Conservation (phyloP, 2,329 filamentous ascomycete genomes). For the Colletotrichum sp. region DNA sequence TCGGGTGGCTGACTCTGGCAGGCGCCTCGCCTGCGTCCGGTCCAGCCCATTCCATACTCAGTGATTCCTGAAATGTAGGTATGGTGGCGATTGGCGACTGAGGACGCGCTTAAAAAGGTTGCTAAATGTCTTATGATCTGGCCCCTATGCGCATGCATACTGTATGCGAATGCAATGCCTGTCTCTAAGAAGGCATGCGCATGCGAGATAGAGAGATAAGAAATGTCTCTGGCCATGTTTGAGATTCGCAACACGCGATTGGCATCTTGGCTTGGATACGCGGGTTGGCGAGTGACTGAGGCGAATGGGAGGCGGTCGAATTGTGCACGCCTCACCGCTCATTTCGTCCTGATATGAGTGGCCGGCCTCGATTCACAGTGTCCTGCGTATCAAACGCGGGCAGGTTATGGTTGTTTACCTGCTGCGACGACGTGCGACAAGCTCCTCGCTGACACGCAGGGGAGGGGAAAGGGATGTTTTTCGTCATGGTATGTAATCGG, state of each 20-base stretch:
- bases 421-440: not conserved
- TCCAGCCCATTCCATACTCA: not conserved
- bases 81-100: not conserved
- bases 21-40: not conserved
- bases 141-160: not conserved
- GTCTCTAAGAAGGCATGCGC: conserved; percentile 10
- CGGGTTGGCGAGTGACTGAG: not conserved
- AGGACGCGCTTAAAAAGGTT: not conserved
- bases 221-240: not conserved
- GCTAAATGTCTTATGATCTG: not conserved
- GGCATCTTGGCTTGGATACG: not conserved
- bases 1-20: conserved; percentile 2
- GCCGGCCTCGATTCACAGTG: not conserved
- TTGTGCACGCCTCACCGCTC: conserved; percentile 9
- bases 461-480: not conserved
- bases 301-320: not conserved
- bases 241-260: conserved; percentile 2
- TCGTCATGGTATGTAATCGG: not conserved
- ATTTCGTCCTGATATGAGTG: not conserved
- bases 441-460: not conserved
- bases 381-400: not conserved
- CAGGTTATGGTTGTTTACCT: not conserved
- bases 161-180: not conserved
- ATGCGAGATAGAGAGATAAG: conserved; percentile 7
- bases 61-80: not conserved